These are phyloP conservation scores for Penicillium coffeae DNA, from an alignment of 495 filamentous ascomycete species.

Conservation along the genomic window DNA sequence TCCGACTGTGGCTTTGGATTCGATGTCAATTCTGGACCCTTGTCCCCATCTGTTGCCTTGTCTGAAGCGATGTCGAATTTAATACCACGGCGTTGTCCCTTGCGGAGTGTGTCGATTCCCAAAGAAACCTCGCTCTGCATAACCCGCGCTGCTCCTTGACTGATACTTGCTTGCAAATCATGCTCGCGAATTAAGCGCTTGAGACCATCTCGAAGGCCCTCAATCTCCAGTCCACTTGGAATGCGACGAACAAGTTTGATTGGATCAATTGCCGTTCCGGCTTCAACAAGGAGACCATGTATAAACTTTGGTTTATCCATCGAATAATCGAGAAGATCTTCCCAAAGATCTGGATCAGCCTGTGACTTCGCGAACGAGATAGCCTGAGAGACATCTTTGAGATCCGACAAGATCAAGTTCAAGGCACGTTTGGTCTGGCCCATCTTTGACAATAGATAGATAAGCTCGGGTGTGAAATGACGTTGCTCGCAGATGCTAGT, in stretches of 20 bases:
- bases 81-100: constrained; percentile 75
- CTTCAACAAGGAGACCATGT: constrained; percentile 84
- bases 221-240: constrained; percentile 85
- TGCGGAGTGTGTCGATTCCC: constrained; percentile 72
- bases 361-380: constrained; percentile 93
- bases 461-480: constrained; percentile 81
- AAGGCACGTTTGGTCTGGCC: constrained; percentile 88
- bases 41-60: constrained; percentile 3
- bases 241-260: constrained; percentile 86
- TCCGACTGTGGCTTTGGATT: constrained; percentile 32
- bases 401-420: constrained; percentile 81
- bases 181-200: constrained; percentile 86
- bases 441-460: constrained; percentile 90
- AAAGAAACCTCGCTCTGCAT: constrained; percentile 80
- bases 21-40: constrained; percentile 28
- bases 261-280: constrained; percentile 87
- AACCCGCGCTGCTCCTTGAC: constrained; percentile 81
- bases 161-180: constrained; percentile 87
- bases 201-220: constrained; percentile 80
- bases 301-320: constrained; percentile 98
- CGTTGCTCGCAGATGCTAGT: constrained; percentile 71
- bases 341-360: constrained; percentile 86
- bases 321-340: constrained; percentile 86
- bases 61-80: constrained; percentile 73
- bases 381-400: constrained; percentile 83